A percentile compares a stretch with the other conserved stretches of the same genome.
Conservation (phyloP, 192 early-diverging fungal genomes). For the Mortierella antarctica region DNA sequence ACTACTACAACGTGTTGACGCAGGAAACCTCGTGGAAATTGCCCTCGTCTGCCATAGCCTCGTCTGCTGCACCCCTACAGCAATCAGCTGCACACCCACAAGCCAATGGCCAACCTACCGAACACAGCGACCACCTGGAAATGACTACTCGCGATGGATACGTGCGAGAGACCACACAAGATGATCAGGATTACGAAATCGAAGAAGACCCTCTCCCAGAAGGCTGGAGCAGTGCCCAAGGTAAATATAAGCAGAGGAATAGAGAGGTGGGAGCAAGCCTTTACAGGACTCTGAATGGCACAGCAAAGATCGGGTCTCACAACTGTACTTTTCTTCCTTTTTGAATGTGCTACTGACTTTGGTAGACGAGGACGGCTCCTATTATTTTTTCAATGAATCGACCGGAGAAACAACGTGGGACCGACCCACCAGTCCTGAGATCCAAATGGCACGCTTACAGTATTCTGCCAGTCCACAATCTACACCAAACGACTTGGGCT, state of each 20-base stretch:
- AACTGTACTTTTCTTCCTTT: neutral
- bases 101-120: neutral
- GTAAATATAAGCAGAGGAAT: constrained; percentile 24
- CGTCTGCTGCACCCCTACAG: neutral
- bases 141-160: neutral
- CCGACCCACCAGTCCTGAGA: constrained; percentile 26
- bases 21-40: constrained; percentile 48
- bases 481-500: neutral
- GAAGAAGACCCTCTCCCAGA: constrained; percentile 46
- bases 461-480: constrained; percentile 5
- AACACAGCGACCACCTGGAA: neutral
- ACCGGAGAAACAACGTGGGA: constrained; percentile 65
- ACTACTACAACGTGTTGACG: constrained; percentile 44
- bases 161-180: neutral
- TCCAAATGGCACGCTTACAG: neutral
- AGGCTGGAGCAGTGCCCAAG: constrained; percentile 59
- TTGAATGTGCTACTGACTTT: neutral
- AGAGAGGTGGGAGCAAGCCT: too few species aligned
- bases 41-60: neutral
- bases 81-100: neutral
- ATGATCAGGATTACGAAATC: neutral
- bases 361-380: constrained; percentile 58
- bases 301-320: neutral
- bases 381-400: constrained; percentile 65
- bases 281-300: neutral